These are phyloP conservation scores for Sclerotinia minor DNA, from an alignment of 2,329 filamentous ascomycete species.

Conservation along the genomic window DNA sequence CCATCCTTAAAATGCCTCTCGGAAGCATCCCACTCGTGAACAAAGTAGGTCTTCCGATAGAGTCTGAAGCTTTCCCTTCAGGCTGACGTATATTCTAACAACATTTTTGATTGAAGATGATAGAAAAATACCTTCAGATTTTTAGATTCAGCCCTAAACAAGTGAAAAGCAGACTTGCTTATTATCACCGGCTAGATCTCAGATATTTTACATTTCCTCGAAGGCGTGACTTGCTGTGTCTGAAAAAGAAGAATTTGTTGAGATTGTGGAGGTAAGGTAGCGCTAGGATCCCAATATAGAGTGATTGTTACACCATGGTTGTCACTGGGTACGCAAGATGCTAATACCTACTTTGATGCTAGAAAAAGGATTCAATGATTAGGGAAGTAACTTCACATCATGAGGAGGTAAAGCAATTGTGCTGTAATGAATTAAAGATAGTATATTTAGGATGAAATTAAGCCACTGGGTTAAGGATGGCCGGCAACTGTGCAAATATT, in stretches of 20 bases:
- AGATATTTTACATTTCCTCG: not conserved
- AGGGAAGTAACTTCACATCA: too few species aligned
- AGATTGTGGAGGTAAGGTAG: not conserved
- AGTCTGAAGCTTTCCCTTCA: not conserved
- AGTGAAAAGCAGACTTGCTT: not conserved
- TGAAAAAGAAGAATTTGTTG: not conserved
- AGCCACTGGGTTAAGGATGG: too few species aligned
- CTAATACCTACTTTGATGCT: too few species aligned
- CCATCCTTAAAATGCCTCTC: conserved; percentile 12
- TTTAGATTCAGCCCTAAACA: not conserved
- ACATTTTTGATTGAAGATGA: not conserved
- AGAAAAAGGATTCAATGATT: too few species aligned
- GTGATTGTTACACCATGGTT: too few species aligned
- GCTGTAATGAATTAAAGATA: too few species aligned
- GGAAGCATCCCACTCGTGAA: conserved; percentile 19
- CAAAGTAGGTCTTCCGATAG: conserved; percentile 22
- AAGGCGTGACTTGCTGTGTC: not conserved
- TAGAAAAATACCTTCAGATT: not conserved
- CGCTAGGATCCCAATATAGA: not conserved
- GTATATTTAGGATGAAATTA: too few species aligned
- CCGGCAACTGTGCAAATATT: too few species aligned
- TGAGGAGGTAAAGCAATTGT: too few species aligned
- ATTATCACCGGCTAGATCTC: not conserved
- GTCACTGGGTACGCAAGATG: too few species aligned
- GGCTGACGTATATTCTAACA: conserved; percentile 18